Conservation (phyloP, 2,329 filamentous ascomycete genomes). For the Aspergillus pseudoterreus region DNA sequence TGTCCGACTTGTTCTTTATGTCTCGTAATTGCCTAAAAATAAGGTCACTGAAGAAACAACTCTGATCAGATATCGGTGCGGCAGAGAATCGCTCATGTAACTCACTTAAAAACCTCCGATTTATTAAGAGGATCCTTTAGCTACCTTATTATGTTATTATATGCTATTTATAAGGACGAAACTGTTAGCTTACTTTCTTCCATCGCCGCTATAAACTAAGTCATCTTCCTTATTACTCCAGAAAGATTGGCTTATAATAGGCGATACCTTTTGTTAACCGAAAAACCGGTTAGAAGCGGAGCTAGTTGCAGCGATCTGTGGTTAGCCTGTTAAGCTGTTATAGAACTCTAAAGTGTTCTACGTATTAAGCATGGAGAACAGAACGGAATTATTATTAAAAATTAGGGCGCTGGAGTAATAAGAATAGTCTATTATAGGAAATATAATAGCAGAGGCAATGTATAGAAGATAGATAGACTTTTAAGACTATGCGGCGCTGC, state of each 20-base stretch:
- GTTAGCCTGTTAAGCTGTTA: background rate
- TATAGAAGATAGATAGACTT: background rate
- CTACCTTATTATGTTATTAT: background rate
- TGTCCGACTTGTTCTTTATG: background rate
- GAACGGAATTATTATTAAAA: background rate
- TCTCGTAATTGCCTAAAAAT: background rate
- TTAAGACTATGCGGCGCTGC: background rate
- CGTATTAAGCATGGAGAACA: background rate
- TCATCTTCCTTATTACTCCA: background rate
- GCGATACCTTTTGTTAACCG: background rate
- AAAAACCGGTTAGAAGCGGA: background rate
- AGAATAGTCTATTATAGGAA: background rate
- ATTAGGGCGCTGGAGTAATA: background rate
- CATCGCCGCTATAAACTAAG: background rate
- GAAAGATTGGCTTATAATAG: background rate
- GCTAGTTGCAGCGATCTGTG: background rate
- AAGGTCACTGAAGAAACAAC: background rate
- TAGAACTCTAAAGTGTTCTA: background rate
- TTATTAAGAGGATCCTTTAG: background rate
- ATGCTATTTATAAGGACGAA: background rate
- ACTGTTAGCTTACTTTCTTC: background rate
- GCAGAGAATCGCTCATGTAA: background rate
- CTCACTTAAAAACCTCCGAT: background rate
- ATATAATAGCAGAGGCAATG: background rate
- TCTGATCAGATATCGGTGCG: background rate